Percentiles rank a stretch among this genome's conserved stretches.
These are phyloP conservation scores for Kluyveromyces sp. DNA, from an alignment of 1,139 yeast species.

Conservation along the genomic window DNA sequence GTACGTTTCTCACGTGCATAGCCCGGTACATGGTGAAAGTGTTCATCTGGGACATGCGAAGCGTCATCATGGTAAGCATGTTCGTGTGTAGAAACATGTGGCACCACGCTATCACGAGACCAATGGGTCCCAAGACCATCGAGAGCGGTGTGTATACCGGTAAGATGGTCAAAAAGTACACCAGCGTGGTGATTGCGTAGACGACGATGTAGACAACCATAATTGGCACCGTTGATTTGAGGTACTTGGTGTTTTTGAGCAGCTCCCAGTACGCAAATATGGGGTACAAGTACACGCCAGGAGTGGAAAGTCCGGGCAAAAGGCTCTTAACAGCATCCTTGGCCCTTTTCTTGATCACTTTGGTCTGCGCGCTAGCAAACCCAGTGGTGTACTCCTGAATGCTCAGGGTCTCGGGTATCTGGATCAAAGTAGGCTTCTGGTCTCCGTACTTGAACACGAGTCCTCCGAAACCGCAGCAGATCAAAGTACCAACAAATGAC, in stretches of 20 bases:
- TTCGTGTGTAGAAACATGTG: conserved; percentile 29
- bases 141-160: conserved; percentile 28
- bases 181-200: conserved; percentile 17
- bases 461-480: conserved; percentile 27
- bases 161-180: conserved; percentile 28
- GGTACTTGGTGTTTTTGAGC: conserved; percentile 14
- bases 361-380: conserved; percentile 5
- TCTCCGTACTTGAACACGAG: conserved; percentile 24
- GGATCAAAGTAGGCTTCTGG: conserved; percentile 19
- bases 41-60: conserved; percentile 25
- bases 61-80: conserved; percentile 27
- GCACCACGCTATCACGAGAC: conserved; percentile 23
- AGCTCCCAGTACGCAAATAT: conserved; percentile 21
- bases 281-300: conserved; percentile 24
- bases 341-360: conserved; percentile 10
- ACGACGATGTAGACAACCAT: conserved; percentile 18
- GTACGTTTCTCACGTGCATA: conserved; percentile 14
- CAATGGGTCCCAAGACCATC: conserved; percentile 28
- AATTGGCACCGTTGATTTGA: conserved; percentile 12
- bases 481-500: conserved; percentile 30
- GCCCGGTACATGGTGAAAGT: conserved; percentile 16
- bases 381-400: conserved; percentile 12
- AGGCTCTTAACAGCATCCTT: conserved; percentile 18
- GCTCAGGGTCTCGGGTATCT: conserved; percentile 10
- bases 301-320: conserved; percentile 19